A percentile compares a stretch with the other conserved stretches of the same genome.
These are phyloP conservation scores for Aspergillus bombycis DNA, from an alignment of 2,329 filamentous ascomycete species.

Conservation along the genomic window DNA sequence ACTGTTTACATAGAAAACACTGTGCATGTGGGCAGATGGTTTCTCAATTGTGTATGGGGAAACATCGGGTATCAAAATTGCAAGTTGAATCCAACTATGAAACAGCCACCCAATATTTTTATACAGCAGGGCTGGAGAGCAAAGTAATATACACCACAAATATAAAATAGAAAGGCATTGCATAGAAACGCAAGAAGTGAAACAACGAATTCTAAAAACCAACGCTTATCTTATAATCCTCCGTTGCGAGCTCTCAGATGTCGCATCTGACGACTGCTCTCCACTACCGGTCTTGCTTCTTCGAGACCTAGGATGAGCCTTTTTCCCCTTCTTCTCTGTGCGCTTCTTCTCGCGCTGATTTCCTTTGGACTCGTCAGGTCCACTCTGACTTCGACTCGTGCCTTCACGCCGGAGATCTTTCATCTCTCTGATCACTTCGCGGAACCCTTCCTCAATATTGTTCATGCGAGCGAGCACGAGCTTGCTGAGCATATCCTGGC, in stretches of 20 bases:
- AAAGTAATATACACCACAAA: neutral
- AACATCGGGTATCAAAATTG: conserved; percentile 14
- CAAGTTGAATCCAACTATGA: conserved; percentile 13
- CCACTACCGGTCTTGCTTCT: conserved; percentile 27
- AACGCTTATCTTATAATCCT: neutral
- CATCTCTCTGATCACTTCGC: conserved; percentile 82
- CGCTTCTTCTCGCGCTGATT: conserved; percentile 29
- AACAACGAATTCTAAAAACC: neutral
- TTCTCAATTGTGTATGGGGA: neutral
- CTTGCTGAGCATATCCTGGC: conserved; percentile 74
- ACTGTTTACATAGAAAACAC: neutral
- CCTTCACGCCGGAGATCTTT: conserved; percentile 60
- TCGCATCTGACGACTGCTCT: conserved; percentile 14
- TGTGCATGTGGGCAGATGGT: neutral
- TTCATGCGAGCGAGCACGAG: conserved; percentile 90
- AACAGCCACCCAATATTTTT: conserved; percentile 19
- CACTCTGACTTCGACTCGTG: conserved; percentile 33
- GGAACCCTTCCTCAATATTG: conserved; percentile 86
- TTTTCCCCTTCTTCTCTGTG: conserved; percentile 31
- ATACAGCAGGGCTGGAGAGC: neutral
- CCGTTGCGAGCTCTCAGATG: conserved; percentile 4
- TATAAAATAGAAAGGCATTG: neutral
- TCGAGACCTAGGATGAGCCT: conserved; percentile 14
- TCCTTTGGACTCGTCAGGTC: conserved; percentile 28
- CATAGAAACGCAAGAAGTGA: neutral